A percentile compares a stretch with the other conserved stretches of the same genome.
Evolutionary conservation across 352 stramenopile genomes (phyloP).

Genomic region (Phytophthora sp.): DNA sequence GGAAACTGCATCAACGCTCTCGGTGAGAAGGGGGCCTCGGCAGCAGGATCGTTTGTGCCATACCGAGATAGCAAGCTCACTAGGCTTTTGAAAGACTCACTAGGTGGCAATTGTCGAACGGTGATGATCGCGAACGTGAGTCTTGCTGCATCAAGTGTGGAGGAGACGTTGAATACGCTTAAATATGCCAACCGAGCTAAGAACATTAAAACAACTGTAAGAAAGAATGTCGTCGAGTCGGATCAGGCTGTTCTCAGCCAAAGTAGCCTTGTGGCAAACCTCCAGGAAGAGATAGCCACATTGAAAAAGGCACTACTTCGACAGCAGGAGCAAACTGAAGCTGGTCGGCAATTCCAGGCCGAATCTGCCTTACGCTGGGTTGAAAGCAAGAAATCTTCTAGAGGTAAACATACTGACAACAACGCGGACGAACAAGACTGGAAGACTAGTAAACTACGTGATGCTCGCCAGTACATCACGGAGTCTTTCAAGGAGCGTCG

Average conservation of each 20-base stretch:
- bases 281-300: constrained; percentile 86
- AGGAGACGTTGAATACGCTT: constrained; percentile 94
- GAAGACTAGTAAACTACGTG: constrained; percentile 32
- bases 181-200: constrained; percentile 94
- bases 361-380: constrained; percentile 22
- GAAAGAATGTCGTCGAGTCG: constrained; percentile 86
- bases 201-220: constrained; percentile 93
- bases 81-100: constrained; percentile 88
- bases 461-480: constrained; percentile 77
- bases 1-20: constrained; percentile 95
- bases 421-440: constrained; percentile 32
- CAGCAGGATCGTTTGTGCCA: constrained; percentile 69
- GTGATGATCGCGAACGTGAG: constrained; percentile 95
- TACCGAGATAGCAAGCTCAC: constrained; percentile 92
- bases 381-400: constrained; percentile 19
- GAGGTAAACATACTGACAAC: constrained; percentile 11
- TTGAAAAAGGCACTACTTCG: constrained; percentile 71
- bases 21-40: constrained; percentile 65
- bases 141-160: constrained; percentile 75
- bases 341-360: neutral
- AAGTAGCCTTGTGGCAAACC: constrained; percentile 78
- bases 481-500: constrained; percentile 89
- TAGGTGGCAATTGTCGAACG: constrained; percentile 93
- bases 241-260: constrained; percentile 90
- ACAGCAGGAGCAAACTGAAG: constrained; percentile 35